phyloP scores from a whole-genome alignment of 768 basidiomycete genomes.

The Mycena crocata region DNA sequence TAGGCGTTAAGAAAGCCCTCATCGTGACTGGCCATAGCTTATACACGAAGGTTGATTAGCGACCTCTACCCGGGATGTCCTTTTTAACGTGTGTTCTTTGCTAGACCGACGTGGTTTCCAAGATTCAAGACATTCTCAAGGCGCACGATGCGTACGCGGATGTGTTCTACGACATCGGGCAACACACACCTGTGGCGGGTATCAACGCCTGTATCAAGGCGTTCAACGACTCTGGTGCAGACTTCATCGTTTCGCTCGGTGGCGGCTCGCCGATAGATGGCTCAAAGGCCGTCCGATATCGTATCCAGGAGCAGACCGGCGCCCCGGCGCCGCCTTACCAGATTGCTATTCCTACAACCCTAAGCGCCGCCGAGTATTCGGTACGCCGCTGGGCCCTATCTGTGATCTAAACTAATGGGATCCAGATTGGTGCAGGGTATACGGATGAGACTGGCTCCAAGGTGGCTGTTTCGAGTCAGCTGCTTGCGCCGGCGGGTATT shows the following conservation, averaged over 20 bases:
- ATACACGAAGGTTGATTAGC: slow-evolving; percentile 63
- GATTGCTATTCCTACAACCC: slow-evolving; percentile 85
- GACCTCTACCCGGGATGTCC: neutral
- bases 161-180: slow-evolving; percentile 79
- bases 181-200: slow-evolving; percentile 77
- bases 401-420: neutral
- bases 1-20: slow-evolving; percentile 73
- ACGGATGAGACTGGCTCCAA: slow-evolving; percentile 79
- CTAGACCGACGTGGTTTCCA: slow-evolving; percentile 71
- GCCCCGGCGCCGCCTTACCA: slow-evolving; percentile 63
- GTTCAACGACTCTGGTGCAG: slow-evolving; percentile 68
- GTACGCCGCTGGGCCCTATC: slow-evolving; percentile 47
- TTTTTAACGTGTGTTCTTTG: neutral
- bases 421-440: slow-evolving; percentile 76
- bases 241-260: slow-evolving; percentile 79
- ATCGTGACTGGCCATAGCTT: slow-evolving; percentile 80
- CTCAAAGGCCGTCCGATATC: slow-evolving; percentile 77
- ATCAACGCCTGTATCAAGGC: slow-evolving; percentile 67
- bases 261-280: slow-evolving; percentile 88
- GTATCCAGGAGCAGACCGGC: slow-evolving; percentile 66
- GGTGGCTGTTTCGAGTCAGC: slow-evolving; percentile 63
- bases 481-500: slow-evolving; percentile 76
- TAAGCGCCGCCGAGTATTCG: slow-evolving; percentile 83
- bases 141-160: slow-evolving; percentile 69
- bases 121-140: slow-evolving; percentile 66